Conservation (phyloP, 306 rosid genomes). For the Alnus rubra region DNA sequence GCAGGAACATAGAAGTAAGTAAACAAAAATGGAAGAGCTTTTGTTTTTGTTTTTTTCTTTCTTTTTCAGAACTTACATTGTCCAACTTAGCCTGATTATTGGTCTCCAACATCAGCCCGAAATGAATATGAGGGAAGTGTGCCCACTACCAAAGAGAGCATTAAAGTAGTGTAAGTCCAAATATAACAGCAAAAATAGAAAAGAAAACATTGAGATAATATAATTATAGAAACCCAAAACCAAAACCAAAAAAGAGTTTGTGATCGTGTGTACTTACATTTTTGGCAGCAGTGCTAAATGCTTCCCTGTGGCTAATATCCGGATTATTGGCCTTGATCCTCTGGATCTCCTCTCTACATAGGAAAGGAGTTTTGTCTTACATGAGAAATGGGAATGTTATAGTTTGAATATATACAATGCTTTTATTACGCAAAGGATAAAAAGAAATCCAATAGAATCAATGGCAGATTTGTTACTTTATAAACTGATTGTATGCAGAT, state of each 20-base stretch:
- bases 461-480: constrained; percentile 58
- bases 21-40: not conserved
- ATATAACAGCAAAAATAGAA: too few relatives aligned
- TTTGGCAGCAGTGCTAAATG: constrained; percentile 97
- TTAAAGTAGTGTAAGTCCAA: constrained; percentile 7
- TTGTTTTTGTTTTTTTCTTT: not conserved
- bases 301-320: constrained; percentile 94
- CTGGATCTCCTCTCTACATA: constrained; percentile 89
- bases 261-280: constrained; percentile 44
- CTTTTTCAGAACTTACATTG: constrained; percentile 50
- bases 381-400: not conserved
- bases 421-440: not conserved
- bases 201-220: too few relatives aligned
- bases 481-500: constrained; percentile 99
- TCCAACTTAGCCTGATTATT: constrained; percentile 82
- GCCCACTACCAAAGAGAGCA: constrained; percentile 67
- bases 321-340: constrained; percentile 98
- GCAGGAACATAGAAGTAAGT: not conserved
- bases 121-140: constrained; percentile 96
- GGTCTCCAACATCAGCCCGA: constrained; percentile 89
- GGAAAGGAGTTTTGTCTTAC: constrained; percentile 23
- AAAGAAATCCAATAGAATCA: constrained; percentile 14
- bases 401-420: not conserved
- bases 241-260: too few relatives aligned
- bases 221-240: too few relatives aligned